A percentile compares a stretch with the other conserved stretches of the same genome.
These are phyloP conservation scores for Isatis lusitanica DNA, from an alignment of 441 rosid genomes.

Conservation along the genomic window DNA sequence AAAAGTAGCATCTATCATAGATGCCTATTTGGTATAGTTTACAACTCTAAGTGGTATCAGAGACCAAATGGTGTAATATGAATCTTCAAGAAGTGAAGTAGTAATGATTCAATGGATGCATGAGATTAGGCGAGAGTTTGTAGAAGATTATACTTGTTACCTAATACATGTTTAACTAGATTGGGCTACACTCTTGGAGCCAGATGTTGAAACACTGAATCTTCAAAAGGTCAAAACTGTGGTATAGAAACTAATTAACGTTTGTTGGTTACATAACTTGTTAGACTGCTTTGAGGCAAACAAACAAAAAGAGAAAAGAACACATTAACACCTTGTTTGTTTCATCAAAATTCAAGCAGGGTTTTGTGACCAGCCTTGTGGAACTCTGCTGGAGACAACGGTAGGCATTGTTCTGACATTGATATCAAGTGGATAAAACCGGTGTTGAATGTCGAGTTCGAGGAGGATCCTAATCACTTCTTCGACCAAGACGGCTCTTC, in stretches of 20 bases:
- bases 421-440: conserved; percentile 67
- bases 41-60: not conserved
- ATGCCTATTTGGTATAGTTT: conserved; percentile 32
- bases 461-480: conserved; percentile 61
- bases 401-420: conserved; percentile 56
- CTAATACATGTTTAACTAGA: conserved; percentile 47
- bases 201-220: not conserved
- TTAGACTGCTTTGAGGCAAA: not conserved
- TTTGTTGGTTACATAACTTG: conserved; percentile 31
- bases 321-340: not conserved
- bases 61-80: not conserved
- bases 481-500: conserved; percentile 64
- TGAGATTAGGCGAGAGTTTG: conserved; percentile 46
- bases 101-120: conserved; percentile 52
- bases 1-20: conserved; percentile 51
- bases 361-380: conserved; percentile 43
- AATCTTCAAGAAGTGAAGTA: not conserved
- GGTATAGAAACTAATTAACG: conserved; percentile 5
- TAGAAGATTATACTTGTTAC: conserved; percentile 49
- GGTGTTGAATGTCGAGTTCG: conserved; percentile 70
- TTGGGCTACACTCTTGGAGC: not conserved
- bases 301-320: not conserved
- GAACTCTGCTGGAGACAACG: conserved; percentile 37
- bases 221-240: conserved; percentile 18
- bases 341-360: conserved; percentile 19